Percentiles rank a stretch among this genome's conserved stretches.
phyloP scores from a whole-genome alignment of 2,329 filamentous ascomycete genomes.

The Neopestalotiopsis sp. region DNA sequence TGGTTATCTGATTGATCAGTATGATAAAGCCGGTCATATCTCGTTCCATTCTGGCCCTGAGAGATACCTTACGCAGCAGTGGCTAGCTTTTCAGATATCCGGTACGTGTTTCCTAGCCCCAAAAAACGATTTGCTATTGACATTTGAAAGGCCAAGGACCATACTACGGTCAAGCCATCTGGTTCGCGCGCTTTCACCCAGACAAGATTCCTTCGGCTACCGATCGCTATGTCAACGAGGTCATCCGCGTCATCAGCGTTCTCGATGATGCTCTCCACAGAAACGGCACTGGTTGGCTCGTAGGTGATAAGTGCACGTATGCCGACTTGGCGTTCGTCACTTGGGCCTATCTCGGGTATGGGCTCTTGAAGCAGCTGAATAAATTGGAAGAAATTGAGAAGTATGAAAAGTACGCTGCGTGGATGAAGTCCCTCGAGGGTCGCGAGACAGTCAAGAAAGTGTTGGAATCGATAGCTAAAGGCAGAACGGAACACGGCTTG shows the following conservation, averaged over 20 bases:
- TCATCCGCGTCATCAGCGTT: slow-evolving; percentile 23
- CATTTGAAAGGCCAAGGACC: slow-evolving; percentile 45
- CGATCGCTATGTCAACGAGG: slow-evolving; percentile 33
- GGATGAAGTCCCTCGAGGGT: background rate
- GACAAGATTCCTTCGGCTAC: slow-evolving; percentile 36
- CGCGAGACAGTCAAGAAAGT: background rate
- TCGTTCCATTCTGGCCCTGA: slow-evolving; percentile 16
- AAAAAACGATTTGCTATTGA: background rate
- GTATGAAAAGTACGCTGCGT: background rate
- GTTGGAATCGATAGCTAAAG: background rate
- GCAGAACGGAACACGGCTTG: background rate
- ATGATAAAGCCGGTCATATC: slow-evolving; percentile 47
- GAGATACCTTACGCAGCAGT: slow-evolving; percentile 42
- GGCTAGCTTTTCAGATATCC: slow-evolving; percentile 48
- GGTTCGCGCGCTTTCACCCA: slow-evolving; percentile 38
- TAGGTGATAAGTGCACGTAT: slow-evolving; percentile 28
- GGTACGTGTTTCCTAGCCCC: slow-evolving; percentile 27
- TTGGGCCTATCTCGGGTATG: slow-evolving; percentile 19
- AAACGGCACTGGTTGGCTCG: slow-evolving; percentile 25
- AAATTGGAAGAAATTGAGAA: background rate
- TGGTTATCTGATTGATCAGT: slow-evolving; percentile 48
- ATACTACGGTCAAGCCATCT: slow-evolving; percentile 44
- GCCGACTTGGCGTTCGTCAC: slow-evolving; percentile 28
- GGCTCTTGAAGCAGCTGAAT: background rate
- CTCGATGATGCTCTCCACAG: slow-evolving; percentile 18